These are phyloP conservation scores for Penicilliopsis zonata DNA, from an alignment of 495 filamentous ascomycete genomes.

Conservation along the genomic window DNA sequence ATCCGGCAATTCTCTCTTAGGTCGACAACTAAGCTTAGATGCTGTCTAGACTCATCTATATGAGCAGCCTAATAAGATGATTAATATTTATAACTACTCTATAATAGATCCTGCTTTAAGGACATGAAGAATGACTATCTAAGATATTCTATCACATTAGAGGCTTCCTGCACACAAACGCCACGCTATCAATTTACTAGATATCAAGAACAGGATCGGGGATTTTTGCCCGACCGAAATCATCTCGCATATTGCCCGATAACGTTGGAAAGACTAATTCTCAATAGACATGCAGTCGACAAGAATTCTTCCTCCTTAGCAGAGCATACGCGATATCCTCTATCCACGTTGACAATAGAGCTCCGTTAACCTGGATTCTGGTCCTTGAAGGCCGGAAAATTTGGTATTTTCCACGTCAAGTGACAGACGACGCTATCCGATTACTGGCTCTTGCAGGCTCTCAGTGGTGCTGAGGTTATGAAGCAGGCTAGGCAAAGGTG, in stretches of 20 bases:
- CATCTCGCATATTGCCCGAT: constrained; percentile 1
- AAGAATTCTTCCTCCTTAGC: constrained; percentile 3
- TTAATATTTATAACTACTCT: constrained; percentile 2
- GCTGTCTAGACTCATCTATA: background rate
- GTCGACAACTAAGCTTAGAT: constrained; percentile 1
- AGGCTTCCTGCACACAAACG: constrained; percentile 1
- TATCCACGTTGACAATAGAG: constrained; percentile 3
- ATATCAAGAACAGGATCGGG: constrained; percentile 4
- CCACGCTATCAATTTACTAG: constrained; percentile 1
- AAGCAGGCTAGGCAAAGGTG: background rate
- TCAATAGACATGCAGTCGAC: background rate
- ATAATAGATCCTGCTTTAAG: constrained; percentile 1
- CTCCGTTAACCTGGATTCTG: constrained; percentile 1
- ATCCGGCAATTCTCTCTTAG: background rate
- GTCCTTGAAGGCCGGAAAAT: constrained; percentile 1
- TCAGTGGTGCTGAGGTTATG: constrained; percentile 1
- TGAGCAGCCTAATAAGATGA: constrained; percentile 2
- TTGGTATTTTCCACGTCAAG: background rate
- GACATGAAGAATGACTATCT: constrained; percentile 1
- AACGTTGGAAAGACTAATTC: constrained; percentile 1
- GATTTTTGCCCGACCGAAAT: constrained; percentile 3
- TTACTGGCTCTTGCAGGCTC: background rate
- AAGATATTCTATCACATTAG: constrained; percentile 1
- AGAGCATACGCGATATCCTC: constrained; percentile 1
- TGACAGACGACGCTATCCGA: background rate